Evolutionary conservation across 2,329 filamentous ascomycete genomes (phyloP), one percentile per base, ranked within the genome.

Genomic region (Fusarium sarcochroum): DNA sequence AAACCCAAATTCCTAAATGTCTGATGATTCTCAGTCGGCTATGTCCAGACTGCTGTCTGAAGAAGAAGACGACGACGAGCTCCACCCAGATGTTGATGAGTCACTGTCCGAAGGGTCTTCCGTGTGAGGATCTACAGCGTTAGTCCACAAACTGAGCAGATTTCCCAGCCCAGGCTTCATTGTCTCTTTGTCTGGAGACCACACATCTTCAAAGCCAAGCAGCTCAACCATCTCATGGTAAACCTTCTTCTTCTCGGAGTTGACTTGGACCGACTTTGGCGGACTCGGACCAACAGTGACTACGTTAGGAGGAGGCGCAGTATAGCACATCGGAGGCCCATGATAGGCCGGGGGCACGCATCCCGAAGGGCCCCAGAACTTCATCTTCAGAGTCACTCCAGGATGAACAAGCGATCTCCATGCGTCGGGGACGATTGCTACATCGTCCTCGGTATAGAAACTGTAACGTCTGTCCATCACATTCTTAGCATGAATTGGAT

Each of bases 381-480:
- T 32, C 17, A 56, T 17, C 14, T 6, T 35, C 18, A 63, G 18
- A 9, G 20, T 44, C 27, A 63, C 44, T 3, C 59, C 59, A 7
- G 59, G 59, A 10, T n/a, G 37, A 2, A 58, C 58, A 1, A 63
- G 7, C 2, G 58, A 37, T 14, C 47, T 41, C 59, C 59, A 63
- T 4, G 21, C 32, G 8, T n/a, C 8, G 6, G 7, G 4, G 8
- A 25, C n/a, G 3, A 63, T 14, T 1, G 8, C 3, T 1, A 18
- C 7, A 2, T 13, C 25, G 1, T 35, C n/a, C 1, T 42, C 8
- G 1, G 47, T 37, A 8, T 2, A 42, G 20, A 62, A 21, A 38
- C 30, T 23, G n/a, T 49, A 54, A 1, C n/a, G 30, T 7, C 42
- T 32, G 10, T 14, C 15, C 21, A 10, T 49, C 10, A 54, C n/a